Percentiles rank a stretch among this genome's conserved stretches.
Evolutionary conservation across 805 yeast species (phyloP).

Genomic region (Candida palmyrensis): DNA sequence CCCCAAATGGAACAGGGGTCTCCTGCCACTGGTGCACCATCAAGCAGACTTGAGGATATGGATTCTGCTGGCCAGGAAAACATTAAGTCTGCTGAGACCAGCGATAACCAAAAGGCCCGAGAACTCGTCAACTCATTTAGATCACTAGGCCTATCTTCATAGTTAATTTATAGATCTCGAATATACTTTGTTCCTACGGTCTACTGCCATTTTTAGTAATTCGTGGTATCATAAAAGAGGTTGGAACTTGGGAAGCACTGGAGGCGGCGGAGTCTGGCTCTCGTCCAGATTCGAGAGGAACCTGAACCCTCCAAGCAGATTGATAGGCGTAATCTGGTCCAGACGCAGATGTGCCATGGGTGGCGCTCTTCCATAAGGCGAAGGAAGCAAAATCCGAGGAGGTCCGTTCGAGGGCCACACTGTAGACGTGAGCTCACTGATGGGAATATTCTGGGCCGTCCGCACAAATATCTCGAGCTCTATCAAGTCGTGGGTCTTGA

Average conservation of each 20-base stretch:
- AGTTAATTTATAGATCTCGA: neutral
- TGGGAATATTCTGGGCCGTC: slow-evolving; percentile 27
- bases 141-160: slow-evolving; percentile 4
- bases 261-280: slow-evolving; percentile 15
- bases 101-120: slow-evolving; percentile 25
- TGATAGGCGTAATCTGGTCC: slow-evolving; percentile 9
- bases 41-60: too few species aligned
- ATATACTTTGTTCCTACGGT: neutral
- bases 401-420: slow-evolving; percentile 17
- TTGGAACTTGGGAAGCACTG: slow-evolving; percentile 26
- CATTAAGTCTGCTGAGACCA: slow-evolving; percentile 6
- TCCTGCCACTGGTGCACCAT: too few species aligned
- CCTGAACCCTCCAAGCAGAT: slow-evolving; percentile 9
- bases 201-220: neutral
- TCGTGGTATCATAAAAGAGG: slow-evolving; percentile 18
- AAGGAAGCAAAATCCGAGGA: slow-evolving; percentile 29
- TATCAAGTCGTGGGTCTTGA: slow-evolving; percentile 22
- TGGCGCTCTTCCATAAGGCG: too few species aligned
- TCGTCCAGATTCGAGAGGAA: slow-evolving; percentile 19
- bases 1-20: too few species aligned
- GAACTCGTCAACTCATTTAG: slow-evolving; percentile 22
- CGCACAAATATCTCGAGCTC: slow-evolving; percentile 36
- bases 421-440: slow-evolving; percentile 31
- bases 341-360: too few species aligned
- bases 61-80: too few species aligned